Evolutionary conservation across 768 basidiomycete genomes (phyloP).

Genomic region (Amanita subjunquillea): DNA sequence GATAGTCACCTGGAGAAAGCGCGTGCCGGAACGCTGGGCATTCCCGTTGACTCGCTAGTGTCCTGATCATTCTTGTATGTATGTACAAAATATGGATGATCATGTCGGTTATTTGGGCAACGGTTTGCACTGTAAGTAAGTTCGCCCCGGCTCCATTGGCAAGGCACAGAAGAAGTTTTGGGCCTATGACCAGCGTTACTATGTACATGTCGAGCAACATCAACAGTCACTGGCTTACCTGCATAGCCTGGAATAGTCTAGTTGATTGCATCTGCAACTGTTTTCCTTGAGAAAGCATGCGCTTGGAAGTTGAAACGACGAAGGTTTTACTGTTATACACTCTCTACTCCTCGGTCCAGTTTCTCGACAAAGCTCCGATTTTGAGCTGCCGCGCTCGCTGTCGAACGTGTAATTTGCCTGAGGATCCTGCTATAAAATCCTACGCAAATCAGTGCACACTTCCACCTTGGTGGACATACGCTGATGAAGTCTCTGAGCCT

Average conservation of each 20-base stretch:
- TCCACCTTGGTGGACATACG: background rate
- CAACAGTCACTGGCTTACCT: slow-evolving; percentile 27
- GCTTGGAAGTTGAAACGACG: background rate
- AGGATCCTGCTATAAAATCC: slow-evolving; percentile 30
- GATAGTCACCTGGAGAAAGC: slow-evolving; percentile 54
- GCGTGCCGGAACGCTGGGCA: slow-evolving; percentile 48
- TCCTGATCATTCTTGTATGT: background rate
- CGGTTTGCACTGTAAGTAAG: slow-evolving; percentile 63
- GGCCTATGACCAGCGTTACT: slow-evolving; percentile 24
- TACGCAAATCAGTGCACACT: background rate
- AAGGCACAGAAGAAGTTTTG: slow-evolving; percentile 61
- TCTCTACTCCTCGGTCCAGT: slow-evolving; percentile 29
- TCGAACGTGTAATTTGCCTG: slow-evolving; percentile 50
- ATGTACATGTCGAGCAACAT: background rate
- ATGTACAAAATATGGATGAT: background rate
- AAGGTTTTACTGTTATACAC: slow-evolving; percentile 42
- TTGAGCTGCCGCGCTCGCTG: slow-evolving; percentile 43
- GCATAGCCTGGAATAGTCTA: slow-evolving; percentile 61
- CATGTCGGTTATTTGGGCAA: slow-evolving; percentile 29
- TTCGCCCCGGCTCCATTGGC: slow-evolving; percentile 54
- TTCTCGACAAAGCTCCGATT: slow-evolving; percentile 51
- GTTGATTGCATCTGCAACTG: slow-evolving; percentile 58
- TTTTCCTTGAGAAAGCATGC: background rate
- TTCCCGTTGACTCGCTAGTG: slow-evolving; percentile 23
- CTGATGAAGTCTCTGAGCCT: slow-evolving; percentile 9